Evolutionary conservation across 768 basidiomycete genomes (phyloP), one percentile per base, ranked within the genome.

Genomic region (Rhodosporidiobolus odoratus): DNA sequence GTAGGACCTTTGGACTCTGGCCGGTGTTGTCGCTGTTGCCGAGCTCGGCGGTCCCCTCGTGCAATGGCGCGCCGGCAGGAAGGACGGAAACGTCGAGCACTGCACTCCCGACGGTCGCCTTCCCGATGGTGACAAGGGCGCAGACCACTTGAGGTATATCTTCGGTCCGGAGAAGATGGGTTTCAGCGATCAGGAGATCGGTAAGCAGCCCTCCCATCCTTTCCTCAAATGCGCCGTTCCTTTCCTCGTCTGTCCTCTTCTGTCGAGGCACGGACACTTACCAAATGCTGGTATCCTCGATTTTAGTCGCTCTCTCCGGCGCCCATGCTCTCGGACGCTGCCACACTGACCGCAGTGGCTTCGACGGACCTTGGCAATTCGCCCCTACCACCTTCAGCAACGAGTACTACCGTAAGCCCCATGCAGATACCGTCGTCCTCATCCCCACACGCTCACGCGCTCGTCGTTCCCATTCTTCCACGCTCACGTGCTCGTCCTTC

Each of bases 121-220:
- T 19, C 81, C 81, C 21, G 93, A 98, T 77, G 94, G 87, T 21
- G 76, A 86, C 41, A 87, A 91, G 80, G 92, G 90, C 65, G 82
- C 87, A 53, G 86, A 90, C 79, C 95, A 98, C 79, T 81, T 98
- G 70, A 86, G 95, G 72, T 83, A 87, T 68, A 88, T 89, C 80
- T 93, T 93, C 83, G 48, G 48, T n/a, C 21, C 9, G 21, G 86
- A 89, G 81, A 89, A 91, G 77, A 93, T 93, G 92, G 92, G 87
- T 62, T 94, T 97, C 84, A 89, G 92, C 78, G 95, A 99, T 81
- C 91, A 91, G 80, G 95, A 97, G 82, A 98, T 98, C 59, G 94
- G 96, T 69, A n/a, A n/a, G n/a, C n/a, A n/a, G n/a, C n/a, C n/a
- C n/a, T n/a, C 91, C 92, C 65, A 52, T 67, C 27, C 45, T 15